Conservation (phyloP, 139 green algal genomes). For the Prasinococcaceae sp. region DNA sequence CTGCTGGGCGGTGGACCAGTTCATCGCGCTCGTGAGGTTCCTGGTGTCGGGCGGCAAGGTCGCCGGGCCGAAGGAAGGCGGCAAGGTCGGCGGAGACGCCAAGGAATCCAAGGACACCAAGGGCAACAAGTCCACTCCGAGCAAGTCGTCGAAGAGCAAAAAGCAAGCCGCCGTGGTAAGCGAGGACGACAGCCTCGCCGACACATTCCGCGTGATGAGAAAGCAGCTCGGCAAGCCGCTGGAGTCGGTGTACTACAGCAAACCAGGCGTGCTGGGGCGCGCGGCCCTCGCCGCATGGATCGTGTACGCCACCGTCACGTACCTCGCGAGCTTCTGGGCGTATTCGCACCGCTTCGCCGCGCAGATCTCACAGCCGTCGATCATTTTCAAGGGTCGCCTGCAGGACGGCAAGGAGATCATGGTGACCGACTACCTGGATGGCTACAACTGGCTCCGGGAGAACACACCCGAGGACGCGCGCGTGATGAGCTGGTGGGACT, state of each 20-base stretch:
- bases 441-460: slow-evolving; percentile 29
- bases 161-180: no score
- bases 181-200: no score
- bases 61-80: not conserved
- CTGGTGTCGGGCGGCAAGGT: no score
- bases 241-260: not conserved
- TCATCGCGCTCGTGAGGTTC: not conserved
- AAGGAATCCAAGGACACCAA: not conserved
- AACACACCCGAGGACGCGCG: slow-evolving; percentile 33
- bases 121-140: not conserved
- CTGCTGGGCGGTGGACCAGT: not conserved
- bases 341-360: not conserved
- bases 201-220: not conserved
- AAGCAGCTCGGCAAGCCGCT: not conserved
- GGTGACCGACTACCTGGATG: slow-evolving; percentile 35
- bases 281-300: not conserved
- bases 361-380: not conserved
- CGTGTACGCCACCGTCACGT: not conserved
- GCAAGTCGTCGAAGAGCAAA: not conserved
- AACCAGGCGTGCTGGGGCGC: not conserved
- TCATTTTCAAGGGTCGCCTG: slow-evolving; percentile 1
- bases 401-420: slow-evolving; percentile 22
- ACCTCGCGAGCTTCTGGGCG: not conserved
- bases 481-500: slow-evolving; percentile 43
- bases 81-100: no score